Evolutionary conservation across 352 stramenopile species (phyloP).

Genomic region (Pythium angustatum): DNA sequence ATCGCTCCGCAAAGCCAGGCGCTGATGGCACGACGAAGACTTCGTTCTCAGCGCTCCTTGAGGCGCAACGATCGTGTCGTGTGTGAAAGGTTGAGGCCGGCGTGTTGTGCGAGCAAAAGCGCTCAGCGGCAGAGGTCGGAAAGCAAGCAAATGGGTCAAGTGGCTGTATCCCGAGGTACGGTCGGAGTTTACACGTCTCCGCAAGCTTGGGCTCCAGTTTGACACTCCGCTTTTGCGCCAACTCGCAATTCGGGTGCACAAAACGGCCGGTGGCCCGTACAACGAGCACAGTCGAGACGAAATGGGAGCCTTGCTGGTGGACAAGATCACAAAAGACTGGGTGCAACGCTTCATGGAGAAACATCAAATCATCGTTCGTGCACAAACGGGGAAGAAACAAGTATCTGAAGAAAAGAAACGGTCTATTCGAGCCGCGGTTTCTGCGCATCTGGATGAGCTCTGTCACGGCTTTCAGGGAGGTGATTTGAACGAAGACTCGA

Average conservation of each 20-base stretch:
- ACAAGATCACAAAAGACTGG: neutral
- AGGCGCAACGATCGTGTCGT: no score
- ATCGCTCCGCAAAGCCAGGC: no score
- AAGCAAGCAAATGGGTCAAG: no score
- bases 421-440: slow-evolving; percentile 18
- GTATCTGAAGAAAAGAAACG: neutral
- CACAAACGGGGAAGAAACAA: slow-evolving; percentile 22
- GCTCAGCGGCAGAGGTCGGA: no score
- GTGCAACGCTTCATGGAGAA: slow-evolving; percentile 23
- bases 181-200: neutral
- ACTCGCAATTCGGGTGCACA: neutral
- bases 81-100: no score
- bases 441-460: slow-evolving; percentile 26
- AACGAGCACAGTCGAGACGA: neutral
- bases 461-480: slow-evolving; percentile 24
- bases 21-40: no score
- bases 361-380: slow-evolving; percentile 17
- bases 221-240: neutral
- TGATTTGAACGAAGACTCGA: slow-evolving; percentile 22
- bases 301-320: neutral
- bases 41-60: no score
- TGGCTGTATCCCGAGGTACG: neutral
- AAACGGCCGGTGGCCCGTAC: neutral
- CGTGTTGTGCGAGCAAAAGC: no score
- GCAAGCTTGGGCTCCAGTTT: neutral